These are phyloP conservation scores for Phaeosphaeria sp. DNA, from an alignment of 2,329 filamentous ascomycete species.

Conservation along the genomic window DNA sequence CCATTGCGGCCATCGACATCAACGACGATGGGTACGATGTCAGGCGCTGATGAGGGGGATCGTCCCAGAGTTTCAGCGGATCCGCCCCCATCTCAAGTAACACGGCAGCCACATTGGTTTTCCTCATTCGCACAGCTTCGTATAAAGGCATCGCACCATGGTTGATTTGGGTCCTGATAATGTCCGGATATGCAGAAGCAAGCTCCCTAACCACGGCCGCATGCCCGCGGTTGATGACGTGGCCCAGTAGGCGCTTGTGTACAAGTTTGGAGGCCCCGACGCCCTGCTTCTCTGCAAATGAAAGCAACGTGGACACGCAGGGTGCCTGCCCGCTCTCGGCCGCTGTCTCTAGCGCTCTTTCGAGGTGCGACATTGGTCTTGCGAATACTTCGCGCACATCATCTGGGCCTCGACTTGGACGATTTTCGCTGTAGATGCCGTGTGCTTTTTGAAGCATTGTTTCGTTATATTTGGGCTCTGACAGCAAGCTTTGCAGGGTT, in stretches of 20 bases:
- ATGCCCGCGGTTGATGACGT: background rate
- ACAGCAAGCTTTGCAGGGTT: constrained; percentile 15
- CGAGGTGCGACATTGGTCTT: background rate
- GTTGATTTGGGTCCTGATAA: background rate
- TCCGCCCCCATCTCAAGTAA: background rate
- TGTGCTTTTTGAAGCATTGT: constrained; percentile 12
- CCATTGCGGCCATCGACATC: background rate
- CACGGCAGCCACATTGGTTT: background rate
- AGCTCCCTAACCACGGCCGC: background rate
- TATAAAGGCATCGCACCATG: background rate
- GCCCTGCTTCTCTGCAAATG: background rate
- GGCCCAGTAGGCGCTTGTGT: background rate
- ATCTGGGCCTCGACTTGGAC: background rate
- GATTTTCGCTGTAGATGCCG: constrained; percentile 8
- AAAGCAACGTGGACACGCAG: background rate
- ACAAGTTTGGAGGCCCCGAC: background rate
- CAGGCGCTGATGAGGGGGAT: background rate
- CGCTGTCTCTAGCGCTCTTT: background rate
- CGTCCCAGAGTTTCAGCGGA: background rate
- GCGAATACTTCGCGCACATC: background rate
- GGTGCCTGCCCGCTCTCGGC: background rate
- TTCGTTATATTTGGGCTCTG: constrained; percentile 14
- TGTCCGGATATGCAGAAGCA: background rate
- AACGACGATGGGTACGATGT: background rate
- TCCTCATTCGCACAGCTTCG: background rate